These are phyloP conservation scores for Wickerhamomyces subpelliculosus DNA, from an alignment of 805 yeast genomes.

Conservation along the genomic window DNA sequence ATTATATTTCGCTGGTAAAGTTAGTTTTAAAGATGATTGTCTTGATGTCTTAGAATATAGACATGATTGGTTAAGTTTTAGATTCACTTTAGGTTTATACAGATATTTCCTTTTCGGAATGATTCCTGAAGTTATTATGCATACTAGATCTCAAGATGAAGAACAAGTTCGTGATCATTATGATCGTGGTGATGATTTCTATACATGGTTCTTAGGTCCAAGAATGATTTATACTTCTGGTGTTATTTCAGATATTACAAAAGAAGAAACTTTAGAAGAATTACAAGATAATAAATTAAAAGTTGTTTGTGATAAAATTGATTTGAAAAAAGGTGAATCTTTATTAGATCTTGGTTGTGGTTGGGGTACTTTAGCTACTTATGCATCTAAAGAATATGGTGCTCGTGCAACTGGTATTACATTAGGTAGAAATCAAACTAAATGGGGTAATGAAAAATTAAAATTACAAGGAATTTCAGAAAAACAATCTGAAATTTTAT, in stretches of 20 bases:
- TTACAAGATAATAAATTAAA: constrained; percentile 88
- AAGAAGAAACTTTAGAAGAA: constrained; percentile 68
- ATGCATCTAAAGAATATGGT: constrained; percentile 74
- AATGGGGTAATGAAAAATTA: constrained; percentile 75
- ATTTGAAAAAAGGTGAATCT: constrained; percentile 61
- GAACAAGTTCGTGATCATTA: constrained; percentile 94
- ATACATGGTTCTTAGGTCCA: constrained; percentile 90
- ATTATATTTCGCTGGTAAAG: constrained; percentile 76
- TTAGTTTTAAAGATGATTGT: constrained; percentile 81
- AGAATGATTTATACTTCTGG: constrained; percentile 94
- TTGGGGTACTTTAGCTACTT: constrained; percentile 91
- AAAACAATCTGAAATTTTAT: constrained; percentile 69
- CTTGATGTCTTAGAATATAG: constrained; percentile 79
- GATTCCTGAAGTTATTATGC: constrained; percentile 91
- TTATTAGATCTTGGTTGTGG: constrained; percentile 90
- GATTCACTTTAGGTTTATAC: constrained; percentile 71
- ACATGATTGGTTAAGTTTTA: constrained; percentile 86
- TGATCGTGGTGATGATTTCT: constrained; percentile 94
- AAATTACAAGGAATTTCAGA: constrained; percentile 58
- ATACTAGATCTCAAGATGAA: constrained; percentile 90
- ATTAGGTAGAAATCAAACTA: constrained; percentile 84
- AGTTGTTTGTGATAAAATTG: constrained; percentile 81
- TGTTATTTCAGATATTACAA: constrained; percentile 61
- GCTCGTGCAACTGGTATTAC: constrained; percentile 88
- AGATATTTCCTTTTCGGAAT: constrained; percentile 76